Evolutionary conservation across 2,329 filamentous ascomycete genomes (phyloP).

Genomic region (Talaromyces verruculosus): DNA sequence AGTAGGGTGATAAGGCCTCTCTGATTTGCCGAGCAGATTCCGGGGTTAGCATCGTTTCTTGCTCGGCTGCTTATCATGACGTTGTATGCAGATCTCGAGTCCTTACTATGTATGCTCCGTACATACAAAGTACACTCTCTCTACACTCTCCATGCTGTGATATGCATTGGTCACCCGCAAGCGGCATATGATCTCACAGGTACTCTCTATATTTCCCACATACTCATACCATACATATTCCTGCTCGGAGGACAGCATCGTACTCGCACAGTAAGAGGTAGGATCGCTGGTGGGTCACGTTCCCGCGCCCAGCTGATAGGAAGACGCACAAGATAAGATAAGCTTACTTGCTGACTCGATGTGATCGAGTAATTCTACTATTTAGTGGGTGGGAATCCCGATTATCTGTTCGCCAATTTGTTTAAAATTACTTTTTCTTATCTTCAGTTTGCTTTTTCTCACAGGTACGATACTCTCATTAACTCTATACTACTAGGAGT

Average conservation of each 20-base stretch:
- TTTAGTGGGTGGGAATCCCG: not conserved
- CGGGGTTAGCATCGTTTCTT: not conserved
- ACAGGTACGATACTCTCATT: no score
- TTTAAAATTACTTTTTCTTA: not conserved
- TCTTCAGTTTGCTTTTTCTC: not conserved
- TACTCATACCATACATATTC: not conserved
- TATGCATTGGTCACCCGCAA: not conserved
- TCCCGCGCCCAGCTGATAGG: not conserved
- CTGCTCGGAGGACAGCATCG: not conserved
- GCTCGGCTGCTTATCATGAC: constrained; percentile 17
- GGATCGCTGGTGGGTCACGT: not conserved
- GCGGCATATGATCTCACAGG: not conserved
- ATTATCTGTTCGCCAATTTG: not conserved
- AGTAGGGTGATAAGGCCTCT: not conserved
- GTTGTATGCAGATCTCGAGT: constrained; percentile 1
- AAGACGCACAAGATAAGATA: constrained; percentile 14
- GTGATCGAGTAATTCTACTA: constrained; percentile 22
- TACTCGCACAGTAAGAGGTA: not conserved
- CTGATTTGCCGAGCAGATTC: not conserved
- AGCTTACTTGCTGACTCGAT: constrained; percentile 22
- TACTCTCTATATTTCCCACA: not conserved
- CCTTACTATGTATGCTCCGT: not conserved
- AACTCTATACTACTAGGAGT: no score
- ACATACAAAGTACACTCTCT: not conserved
- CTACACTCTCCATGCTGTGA: not conserved